Evolutionary conservation across 805 yeast species (phyloP).

Genomic region (Candida pseudoglaebosa): DNA sequence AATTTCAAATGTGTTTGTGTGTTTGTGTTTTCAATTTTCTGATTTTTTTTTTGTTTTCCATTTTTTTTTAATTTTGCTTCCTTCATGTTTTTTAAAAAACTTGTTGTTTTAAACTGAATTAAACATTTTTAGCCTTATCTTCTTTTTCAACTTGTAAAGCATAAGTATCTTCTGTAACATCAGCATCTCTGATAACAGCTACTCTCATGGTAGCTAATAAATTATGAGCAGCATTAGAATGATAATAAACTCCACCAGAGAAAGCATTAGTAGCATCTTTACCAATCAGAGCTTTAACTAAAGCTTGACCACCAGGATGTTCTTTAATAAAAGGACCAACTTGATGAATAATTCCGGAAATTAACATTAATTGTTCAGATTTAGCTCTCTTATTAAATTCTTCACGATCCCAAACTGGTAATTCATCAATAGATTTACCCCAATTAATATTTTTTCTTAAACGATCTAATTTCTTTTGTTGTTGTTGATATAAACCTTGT

Average conservation of each 20-base stretch:
- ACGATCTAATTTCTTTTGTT: conserved; percentile 72
- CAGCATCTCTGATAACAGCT: conserved; percentile 69
- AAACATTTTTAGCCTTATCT: conserved; percentile 27
- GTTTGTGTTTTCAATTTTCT: no score
- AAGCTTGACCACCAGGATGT: conserved; percentile 83
- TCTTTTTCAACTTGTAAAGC: conserved; percentile 46
- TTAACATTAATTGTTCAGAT: conserved; percentile 59
- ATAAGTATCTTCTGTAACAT: conserved; percentile 53
- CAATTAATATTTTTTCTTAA: conserved; percentile 61
- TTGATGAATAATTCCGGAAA: conserved; percentile 78
- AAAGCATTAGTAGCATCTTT: conserved; percentile 82
- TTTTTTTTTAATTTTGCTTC: no score
- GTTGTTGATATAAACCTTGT: conserved; percentile 79
- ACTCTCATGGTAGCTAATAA: conserved; percentile 78
- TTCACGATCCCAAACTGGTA: conserved; percentile 72
- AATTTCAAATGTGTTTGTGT: no score
- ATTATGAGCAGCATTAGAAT: conserved; percentile 83
- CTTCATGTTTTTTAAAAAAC: no score
- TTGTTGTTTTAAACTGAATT: no score
- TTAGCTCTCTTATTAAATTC: conserved; percentile 53
- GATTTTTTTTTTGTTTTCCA: no score
- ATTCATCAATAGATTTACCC: conserved; percentile 64
- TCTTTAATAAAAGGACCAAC: conserved; percentile 63
- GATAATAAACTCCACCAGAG: conserved; percentile 83
- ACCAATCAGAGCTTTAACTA: conserved; percentile 66